Base-by-base conservation (phyloP, 345 rosid genomes). In the Citrus medica region DNA sequence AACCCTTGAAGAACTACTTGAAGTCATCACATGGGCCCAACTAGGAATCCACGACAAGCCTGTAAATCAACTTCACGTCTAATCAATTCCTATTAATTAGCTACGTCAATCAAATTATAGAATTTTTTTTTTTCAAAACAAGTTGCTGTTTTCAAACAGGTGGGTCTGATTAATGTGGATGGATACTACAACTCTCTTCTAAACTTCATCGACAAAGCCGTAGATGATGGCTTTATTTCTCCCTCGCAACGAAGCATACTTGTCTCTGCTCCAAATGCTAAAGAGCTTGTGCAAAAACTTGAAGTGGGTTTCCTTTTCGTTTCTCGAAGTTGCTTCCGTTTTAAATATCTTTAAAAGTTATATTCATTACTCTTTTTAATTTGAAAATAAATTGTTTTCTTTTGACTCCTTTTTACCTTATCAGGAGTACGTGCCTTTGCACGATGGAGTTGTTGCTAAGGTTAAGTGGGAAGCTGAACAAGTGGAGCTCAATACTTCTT, bases 401-500 rank as follows among this genome's bases (percentile, higher is more conserved):
- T 12, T 53, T 24, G 59, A 9, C 32, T 25, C 0, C 5, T 21
- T 33, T 16, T 30, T 53, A 4, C 8, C 6, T 6, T 53, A 35
- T 25, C 53, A 90, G 94, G 92, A 87, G 3, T 90, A 90, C 76
- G 91, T 87, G 84, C 94, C 92, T 38, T 21, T 80, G 78, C 90
- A 87, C 78, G 90, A 87, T 69, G 88, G 85, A 77, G 88, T 80
- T 37, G 79, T 79, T n/a, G 84, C 87, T 1, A 80, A 85, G 86
- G 86, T 81, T 1, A 86, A 73, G 75, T 90, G 94, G 94, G 92
- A 90, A 71, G 86, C 80, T 19, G 94, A 83, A n/a, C 94, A 86
- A 80, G 81, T 87, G 64, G 94, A 83, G 82, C 68, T 88, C 66
- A 88, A 82, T 46, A 73, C 92, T 73, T 62, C 80, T 72, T 75